These are phyloP conservation scores for Metschnikowia lachancei DNA, from an alignment of 805 yeast genomes.

Conservation along the genomic window DNA sequence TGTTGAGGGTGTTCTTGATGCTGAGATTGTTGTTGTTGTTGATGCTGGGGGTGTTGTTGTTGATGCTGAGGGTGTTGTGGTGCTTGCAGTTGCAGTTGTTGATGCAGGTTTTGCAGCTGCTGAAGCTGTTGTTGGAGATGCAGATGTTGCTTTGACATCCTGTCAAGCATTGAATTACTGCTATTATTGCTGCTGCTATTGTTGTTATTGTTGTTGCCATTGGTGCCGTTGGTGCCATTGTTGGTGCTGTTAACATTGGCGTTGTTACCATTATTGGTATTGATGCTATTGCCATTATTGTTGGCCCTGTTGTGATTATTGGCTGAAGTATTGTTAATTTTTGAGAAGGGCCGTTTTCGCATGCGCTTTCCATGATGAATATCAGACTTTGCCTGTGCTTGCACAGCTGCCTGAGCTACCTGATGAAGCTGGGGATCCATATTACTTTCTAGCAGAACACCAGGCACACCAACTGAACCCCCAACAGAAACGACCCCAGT, in stretches of 20 bases:
- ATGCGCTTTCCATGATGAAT: conserved; percentile 9
- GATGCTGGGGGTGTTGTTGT: conserved; percentile 4
- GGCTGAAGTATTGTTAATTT: conserved; percentile 1
- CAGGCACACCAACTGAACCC: conserved; percentile 9
- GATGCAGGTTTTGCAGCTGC: conserved; percentile 4
- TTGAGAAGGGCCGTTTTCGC: conserved; percentile 13
- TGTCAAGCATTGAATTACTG: conserved; percentile 4
- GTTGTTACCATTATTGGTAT: neutral
- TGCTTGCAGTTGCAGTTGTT: conserved; percentile 1
- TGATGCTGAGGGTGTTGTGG: neutral
- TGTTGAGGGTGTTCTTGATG: conserved; percentile 2
- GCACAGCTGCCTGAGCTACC: conserved; percentile 40
- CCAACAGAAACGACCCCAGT: conserved; percentile 13
- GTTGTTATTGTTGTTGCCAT: neutral
- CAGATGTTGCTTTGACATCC: conserved; percentile 8
- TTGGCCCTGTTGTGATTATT: conserved; percentile 1
- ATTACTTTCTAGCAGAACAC: conserved; percentile 27
- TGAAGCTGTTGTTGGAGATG: conserved; percentile 6
- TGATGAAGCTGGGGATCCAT: conserved; percentile 44
- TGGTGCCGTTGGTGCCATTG: neutral
- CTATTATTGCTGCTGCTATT: neutral
- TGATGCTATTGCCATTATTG: conserved; percentile 5
- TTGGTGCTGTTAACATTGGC: conserved; percentile 1
- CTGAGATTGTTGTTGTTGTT: conserved; percentile 2
- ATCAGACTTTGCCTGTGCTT: conserved; percentile 24